Evolutionary conservation across 495 filamentous ascomycete genomes (phyloP), one percentile per base, ranked within the genome.

Genomic region (Neurospora sp.): DNA sequence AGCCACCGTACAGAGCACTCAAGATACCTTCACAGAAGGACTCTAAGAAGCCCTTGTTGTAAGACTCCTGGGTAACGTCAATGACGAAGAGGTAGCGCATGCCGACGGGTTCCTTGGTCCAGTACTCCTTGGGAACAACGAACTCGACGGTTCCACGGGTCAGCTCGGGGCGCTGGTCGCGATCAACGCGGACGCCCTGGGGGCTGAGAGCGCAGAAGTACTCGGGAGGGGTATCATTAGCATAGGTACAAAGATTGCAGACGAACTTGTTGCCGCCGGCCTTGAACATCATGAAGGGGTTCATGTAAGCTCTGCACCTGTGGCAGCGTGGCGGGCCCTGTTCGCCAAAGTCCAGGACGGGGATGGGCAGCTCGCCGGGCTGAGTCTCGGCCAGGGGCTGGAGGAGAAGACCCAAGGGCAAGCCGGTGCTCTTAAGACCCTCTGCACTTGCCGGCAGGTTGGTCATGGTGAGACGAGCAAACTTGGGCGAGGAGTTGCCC

Each of bases 221-320:
- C 77, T 98, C 96, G 2, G 92, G 81, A 2, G 93, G 85, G 6
- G 96, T 94, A 81, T 99, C 96, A 80, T 98, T 98, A 5, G 96
- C 93, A 82, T 97, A 97, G 31, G 91, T 94, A 83, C 96, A 99
- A 85, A 99, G 95, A 77, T 99, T 99, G 82, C 96, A 99, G 71
- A 96, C 93, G 77, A 98, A 97, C 80, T 95, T 96, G 81, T 93
- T 97, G 41, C 96, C 96, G 37, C 94, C 96, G 5, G 92, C 92
- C 68, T 91, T 88, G 85, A 99, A 99, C 71, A 92, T 91, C 96
- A 98, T 98, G 80, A 98, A 99, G 12, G 96, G 96, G 78, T 99
- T 99, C 82, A 99, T 97, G 81, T 99, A 99, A 16, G 96, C 91
- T 77, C 96, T 85, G 83, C 96, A 99, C 82, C 96, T 88, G 78